Base-by-base conservation (phyloP, 139 green algal genomes). In the Edaphochlamys debaryana region DNA sequence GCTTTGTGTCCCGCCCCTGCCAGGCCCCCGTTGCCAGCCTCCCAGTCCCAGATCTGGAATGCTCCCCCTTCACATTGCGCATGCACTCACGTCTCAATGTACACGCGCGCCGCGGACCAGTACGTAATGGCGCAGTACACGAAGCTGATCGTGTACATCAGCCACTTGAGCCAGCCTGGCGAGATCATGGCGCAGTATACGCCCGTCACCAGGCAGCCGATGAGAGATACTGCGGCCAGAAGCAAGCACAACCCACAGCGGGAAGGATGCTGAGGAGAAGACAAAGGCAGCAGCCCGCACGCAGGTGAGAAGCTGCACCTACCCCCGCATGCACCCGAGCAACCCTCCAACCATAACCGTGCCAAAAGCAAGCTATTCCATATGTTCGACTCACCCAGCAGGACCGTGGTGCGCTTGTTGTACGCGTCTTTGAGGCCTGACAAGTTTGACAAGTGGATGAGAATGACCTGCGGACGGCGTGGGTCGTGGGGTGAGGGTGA, bases 81-180 rank as follows among this genome's bases (percentile, higher is more conserved):
- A 23, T 58, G 6, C 6, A 58, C 50, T 58, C 9, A 58, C 50
- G 85, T 63, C 74, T 92, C 88, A 58, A 92, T 86, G 73, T 92
- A 94, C 13, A 91, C 82, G 69, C 81, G 23, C 20, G 50, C 50
- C 50, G 50, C 23, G 8, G 4, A 58, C 50, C 50, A 58, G 50
- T 58, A 58, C 50, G 25, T 22, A 22, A 58, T 29, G 50, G 50
- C 50, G 9, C 50, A 58, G 50, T 58, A 58, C 20, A 58, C 25
- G 50, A 19, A 58, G 50, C 50, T 58, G 50, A 58, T 19, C 20
- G 50, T 58, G 50, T 58, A 58, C 50, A 58, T 58, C 20, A 22
- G 20, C 50, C 50, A 58, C 8, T 58, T 58, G 50, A 58, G 23
- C 50, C 50, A 58, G 6, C 50, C 50, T 19, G 23, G 25, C 20